Percentiles rank a stretch among this genome's conserved stretches.
Conservation (phyloP, 78 protist genomes). For the Paratrimastix pyriformis region DNA sequence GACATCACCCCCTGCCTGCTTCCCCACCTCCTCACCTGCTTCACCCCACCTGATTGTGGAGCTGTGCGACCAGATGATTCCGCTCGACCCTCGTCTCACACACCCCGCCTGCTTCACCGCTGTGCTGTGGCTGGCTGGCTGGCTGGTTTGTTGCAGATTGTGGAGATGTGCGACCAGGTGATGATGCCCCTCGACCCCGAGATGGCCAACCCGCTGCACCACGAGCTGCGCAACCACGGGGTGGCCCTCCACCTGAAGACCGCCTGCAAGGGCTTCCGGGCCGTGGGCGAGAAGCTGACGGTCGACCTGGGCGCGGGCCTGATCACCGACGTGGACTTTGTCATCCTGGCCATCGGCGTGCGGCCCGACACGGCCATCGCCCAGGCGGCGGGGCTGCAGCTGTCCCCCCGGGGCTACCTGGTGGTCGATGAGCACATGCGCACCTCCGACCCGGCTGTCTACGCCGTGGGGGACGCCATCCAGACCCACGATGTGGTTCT, state of each 20-base stretch:
- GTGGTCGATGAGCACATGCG: not conserved
- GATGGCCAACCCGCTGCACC: constrained; percentile 13
- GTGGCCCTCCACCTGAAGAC: not conserved
- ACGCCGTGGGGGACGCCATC: constrained; percentile 24
- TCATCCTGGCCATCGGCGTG: constrained; percentile 42
- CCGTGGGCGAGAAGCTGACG: not conserved
- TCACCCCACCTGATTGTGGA: too few species aligned
- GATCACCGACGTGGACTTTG: constrained; percentile 2
- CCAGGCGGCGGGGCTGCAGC: constrained; percentile 26
- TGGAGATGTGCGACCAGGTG: constrained; percentile 40
- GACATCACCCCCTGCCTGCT: too few species aligned
- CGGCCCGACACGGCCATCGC: constrained; percentile 32
- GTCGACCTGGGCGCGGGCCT: not conserved
- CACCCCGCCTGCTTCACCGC: too few species aligned
- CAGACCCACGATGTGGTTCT: not conserved
- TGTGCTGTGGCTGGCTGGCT: too few species aligned
- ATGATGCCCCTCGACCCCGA: constrained; percentile 43
- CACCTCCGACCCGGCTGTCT: not conserved
- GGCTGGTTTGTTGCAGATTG: too few species aligned
- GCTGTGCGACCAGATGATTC: too few species aligned
- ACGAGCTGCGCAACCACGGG: not conserved
- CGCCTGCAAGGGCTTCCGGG: not conserved
- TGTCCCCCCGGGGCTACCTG: constrained; percentile 16
- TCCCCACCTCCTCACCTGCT: too few species aligned
- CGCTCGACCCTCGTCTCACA: too few species aligned